A percentile compares a stretch with the other conserved stretches of the same genome.
phyloP scores from a whole-genome alignment of 1,139 yeast species.

The Geotrichum fermentans region DNA sequence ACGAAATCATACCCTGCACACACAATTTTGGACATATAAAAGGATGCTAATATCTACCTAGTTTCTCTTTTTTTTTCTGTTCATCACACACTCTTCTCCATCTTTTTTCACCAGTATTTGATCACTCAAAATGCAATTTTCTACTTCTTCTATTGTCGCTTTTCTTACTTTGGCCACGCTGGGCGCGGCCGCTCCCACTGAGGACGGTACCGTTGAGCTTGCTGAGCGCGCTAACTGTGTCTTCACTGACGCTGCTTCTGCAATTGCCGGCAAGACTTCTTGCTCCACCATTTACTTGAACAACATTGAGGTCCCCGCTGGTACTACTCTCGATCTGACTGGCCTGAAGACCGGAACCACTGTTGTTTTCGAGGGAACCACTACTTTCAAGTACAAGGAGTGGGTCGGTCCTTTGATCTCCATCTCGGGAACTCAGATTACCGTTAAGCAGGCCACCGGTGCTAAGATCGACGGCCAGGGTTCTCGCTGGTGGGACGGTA shows the following conservation, averaged over 20 bases:
- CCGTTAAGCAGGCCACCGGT: conserved; percentile 9
- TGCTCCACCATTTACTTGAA: too few relatives aligned
- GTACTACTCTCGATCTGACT: conserved; percentile 10
- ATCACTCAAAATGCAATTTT: conserved; percentile 2
- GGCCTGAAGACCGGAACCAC: conserved; percentile 5
- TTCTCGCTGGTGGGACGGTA: conserved; percentile 13
- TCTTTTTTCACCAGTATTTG: neutral
- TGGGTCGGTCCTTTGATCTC: conserved; percentile 13
- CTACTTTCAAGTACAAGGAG: too few relatives aligned
- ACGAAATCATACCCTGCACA: too few relatives aligned
- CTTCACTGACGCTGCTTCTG: conserved; percentile 6
- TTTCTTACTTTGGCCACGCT: neutral
- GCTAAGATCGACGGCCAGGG: conserved; percentile 12
- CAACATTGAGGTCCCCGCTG: conserved; percentile 13
- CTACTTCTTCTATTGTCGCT: conserved; percentile 1
- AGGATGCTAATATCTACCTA: too few relatives aligned
- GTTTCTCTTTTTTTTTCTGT: neutral
- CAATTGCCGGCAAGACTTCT: too few relatives aligned
- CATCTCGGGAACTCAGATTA: conserved; percentile 8
- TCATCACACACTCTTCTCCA: neutral
- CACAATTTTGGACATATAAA: too few relatives aligned
- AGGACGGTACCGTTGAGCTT: too few relatives aligned
- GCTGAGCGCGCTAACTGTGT: conserved; percentile 6
- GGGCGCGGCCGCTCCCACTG: conserved; percentile 10
- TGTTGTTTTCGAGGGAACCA: conserved; percentile 12